Evolutionary conservation across 2,329 filamentous ascomycete genomes (phyloP), one percentile per base, ranked within the genome.

Genomic region (Colletotrichum sp.): DNA sequence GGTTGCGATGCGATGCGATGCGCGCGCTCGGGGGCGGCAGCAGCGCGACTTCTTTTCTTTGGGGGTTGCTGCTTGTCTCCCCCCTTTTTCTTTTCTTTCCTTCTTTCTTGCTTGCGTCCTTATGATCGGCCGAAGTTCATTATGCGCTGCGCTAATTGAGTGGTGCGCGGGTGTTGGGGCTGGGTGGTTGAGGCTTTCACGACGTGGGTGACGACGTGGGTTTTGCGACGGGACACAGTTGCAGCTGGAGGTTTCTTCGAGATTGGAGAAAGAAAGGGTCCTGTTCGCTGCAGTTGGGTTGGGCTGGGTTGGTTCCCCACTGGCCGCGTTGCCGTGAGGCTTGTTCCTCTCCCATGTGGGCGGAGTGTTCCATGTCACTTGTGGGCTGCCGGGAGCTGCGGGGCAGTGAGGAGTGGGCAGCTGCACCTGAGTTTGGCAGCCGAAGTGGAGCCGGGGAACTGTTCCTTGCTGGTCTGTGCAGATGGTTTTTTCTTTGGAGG

Each of bases 161-260:
- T 30, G 59, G 28, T 65, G 70, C 32, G 57, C 39, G 32, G n/a
- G 32, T 27, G n/a, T 28, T 13, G 44, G 34, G 61, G 39, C 11
- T 15, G 28, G 16, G 8, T 13, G 5, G 52, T 28, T 48, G 64
- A 73, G 32, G 63, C 48, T 71, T n/a, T 72, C 57, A 34, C 64
- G 15, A 73, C 57, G 55, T 59, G 25, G 11, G 55, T 30, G 48
- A 55, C 44, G 30, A 30, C 9, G 34, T 27, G 39, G 13, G 73
- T 60, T 64, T 68, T 30, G 74, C 59, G 64, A 76, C 28, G 74
- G 74, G 74, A 76, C 74, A 76, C 74, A 68, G 74, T 76, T 73
- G 71, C 71, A 72, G 70, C 44, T 52, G 12, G 63, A 67, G 63
- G 63, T 52, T 61, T 48, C 30, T 39, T 27, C 13, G 61, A 39